Base-by-base conservation (phyloP, 345 rosid genomes). In the Syzygium oleosum region DNA sequence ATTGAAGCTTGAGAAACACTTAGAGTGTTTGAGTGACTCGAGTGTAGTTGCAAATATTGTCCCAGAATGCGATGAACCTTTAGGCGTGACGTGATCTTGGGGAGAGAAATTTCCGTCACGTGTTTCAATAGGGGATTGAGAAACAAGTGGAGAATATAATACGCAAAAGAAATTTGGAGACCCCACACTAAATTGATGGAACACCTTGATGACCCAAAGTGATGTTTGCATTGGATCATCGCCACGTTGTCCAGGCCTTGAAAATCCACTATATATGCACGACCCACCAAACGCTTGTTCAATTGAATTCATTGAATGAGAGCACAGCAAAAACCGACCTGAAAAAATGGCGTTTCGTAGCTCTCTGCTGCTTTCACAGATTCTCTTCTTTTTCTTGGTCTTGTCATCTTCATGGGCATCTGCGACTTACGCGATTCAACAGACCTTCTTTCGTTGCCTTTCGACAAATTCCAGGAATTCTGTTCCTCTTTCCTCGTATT, bases 371-470 rank as follows among this genome's bases (percentile, higher is more conserved):
- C 38, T 63, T 29, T 29, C 0, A 15, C 21, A 0, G 21, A 29
- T 63, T 63, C 11, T 63, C 21, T 15, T 63, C 1, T 34, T 3
- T 29, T n/a, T 90, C 86, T 31, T 93, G 23, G 84, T 84, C 23
- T 5, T 89, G 12, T 91, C 88, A 6, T 73, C 73, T 23, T 86
- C 89, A 77, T 84, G 85, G 85, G 22, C 87, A 38, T 59, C 34
- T 61, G 77, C 9, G 59, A 85, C 88, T 21, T 34, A 25, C 25
- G 15, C 89, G 9, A 5, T 89, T 5, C 93, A 91, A 87, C 91
- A 91, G 25, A 88, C 85, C 12, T 95, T 95, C 85, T 87, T 91
- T n/a, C 89, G 63, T 21, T 94, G 97, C 85, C 88, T 96, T 52
- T 79, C 88, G 3, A 46, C 25, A 41, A 89, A 93, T 84, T 90